Conservation (phyloP, 2,329 filamentous ascomycete species). For the Sporothrix euskadiensis region DNA sequence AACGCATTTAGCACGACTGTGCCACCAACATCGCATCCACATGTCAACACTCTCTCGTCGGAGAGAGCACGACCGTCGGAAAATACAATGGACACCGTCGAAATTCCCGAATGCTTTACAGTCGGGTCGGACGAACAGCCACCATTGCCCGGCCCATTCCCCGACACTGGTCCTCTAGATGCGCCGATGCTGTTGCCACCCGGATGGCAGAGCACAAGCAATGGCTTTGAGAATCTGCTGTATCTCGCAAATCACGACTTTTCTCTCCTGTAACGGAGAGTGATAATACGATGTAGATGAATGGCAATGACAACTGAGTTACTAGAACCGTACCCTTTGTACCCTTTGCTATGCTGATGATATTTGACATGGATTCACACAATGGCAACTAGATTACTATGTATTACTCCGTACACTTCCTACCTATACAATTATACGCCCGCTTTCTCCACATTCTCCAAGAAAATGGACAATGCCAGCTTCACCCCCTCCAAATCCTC, state of each 20-base stretch:
- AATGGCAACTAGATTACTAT: neutral
- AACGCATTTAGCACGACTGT: neutral
- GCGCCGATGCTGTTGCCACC: conserved; percentile 29
- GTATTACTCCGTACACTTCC: conserved; percentile 25
- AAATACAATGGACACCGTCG: neutral
- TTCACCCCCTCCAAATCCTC: conserved; percentile 26
- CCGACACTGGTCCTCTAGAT: conserved; percentile 20
- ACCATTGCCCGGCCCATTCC: no score
- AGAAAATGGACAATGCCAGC: conserved; percentile 18
- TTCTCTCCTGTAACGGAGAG: conserved; percentile 2
- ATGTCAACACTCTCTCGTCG: neutral
- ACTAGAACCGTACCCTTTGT: no score
- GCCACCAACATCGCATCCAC: neutral
- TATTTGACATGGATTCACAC: no score
- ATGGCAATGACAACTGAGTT: no score
- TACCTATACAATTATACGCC: neutral
- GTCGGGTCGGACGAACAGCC: neutral
- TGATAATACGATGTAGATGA: no score
- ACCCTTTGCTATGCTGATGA: no score
- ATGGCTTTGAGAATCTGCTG: conserved; percentile 34
- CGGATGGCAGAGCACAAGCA: conserved; percentile 27
- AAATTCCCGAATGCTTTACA: neutral
- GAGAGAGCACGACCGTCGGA: neutral
- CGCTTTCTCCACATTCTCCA: neutral
- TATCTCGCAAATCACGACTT: conserved; percentile 36